Evolutionary conservation across 306 rosid genomes (phyloP).

Genomic region (Cucurbita pepo): DNA sequence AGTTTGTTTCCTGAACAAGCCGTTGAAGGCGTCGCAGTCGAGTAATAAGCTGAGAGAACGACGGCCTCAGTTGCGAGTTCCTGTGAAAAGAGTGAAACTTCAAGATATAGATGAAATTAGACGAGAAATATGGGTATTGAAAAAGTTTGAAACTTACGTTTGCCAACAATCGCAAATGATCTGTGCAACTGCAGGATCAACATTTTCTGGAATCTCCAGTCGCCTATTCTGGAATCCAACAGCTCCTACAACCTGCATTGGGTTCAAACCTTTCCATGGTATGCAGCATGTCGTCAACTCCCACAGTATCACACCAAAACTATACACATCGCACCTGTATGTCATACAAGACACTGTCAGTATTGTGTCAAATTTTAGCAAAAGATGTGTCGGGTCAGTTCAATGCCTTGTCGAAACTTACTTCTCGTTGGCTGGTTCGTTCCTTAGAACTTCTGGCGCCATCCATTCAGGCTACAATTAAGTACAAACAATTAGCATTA

Average conservation of each 20-base stretch:
- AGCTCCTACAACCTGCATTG: constrained; percentile 99
- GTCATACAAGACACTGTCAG: constrained; percentile 4
- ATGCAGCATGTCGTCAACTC: constrained; percentile 55
- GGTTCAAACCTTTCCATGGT: constrained; percentile 98
- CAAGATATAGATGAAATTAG: not conserved
- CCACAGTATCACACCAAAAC: constrained; percentile 97
- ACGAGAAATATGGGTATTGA: not conserved
- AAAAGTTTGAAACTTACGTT: constrained; percentile 30
- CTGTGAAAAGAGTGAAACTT: constrained; percentile 25
- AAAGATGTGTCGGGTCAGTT: not conserved
- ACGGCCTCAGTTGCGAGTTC: constrained; percentile 87
- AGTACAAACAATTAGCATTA: constrained; percentile 8
- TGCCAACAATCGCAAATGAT: constrained; percentile 92
- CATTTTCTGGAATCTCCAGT: constrained; percentile 79
- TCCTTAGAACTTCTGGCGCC: constrained; percentile 96
- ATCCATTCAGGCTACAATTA: constrained; percentile 96
- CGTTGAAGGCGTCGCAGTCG: constrained; percentile 49
- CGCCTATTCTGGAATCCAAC: constrained; percentile 96
- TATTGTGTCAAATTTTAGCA: not conserved
- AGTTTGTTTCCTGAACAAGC: constrained; percentile 24
- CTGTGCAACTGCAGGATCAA: constrained; percentile 64
- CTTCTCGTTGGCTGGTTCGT: constrained; percentile 94
- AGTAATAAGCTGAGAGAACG: constrained; percentile 69
- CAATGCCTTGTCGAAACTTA: constrained; percentile 12
- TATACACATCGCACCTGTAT: constrained; percentile 97